Conservation (phyloP, 1,139 yeast genomes). For the Blastobotrys serpentis region DNA sequence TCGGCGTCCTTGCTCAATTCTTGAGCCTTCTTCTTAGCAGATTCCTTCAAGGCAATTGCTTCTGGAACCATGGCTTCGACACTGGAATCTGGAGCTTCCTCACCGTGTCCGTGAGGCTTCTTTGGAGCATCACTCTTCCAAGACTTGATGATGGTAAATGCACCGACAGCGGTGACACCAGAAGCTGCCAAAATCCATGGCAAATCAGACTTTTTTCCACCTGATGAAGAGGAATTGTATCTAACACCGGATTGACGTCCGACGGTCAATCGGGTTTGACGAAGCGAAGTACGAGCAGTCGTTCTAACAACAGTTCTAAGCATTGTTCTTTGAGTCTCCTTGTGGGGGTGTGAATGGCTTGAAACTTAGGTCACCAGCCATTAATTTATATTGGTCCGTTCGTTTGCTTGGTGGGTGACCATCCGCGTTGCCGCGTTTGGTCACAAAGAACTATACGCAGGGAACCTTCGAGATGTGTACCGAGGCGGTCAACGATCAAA, state of each 20-base stretch:
- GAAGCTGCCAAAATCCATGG: conserved; percentile 12
- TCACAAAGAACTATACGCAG: conserved; percentile 1
- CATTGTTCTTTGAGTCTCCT: not conserved
- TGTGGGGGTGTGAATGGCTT: not conserved
- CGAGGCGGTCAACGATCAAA: too few relatives aligned
- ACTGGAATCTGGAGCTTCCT: conserved; percentile 9
- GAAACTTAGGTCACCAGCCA: not conserved
- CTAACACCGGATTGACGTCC: conserved; percentile 10
- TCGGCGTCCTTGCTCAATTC: conserved; percentile 11
- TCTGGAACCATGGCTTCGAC: conserved; percentile 13
- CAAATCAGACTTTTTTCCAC: not conserved
- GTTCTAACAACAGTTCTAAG: conserved; percentile 13
- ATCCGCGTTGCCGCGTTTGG: not conserved
- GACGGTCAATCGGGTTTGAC: conserved; percentile 5
- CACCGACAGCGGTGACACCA: conserved; percentile 12
- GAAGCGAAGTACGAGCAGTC: conserved; percentile 8
- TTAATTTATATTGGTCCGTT: conserved; percentile 4
- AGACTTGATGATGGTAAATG: conserved; percentile 11
- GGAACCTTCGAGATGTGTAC: too few relatives aligned
- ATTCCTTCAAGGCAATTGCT: conserved; percentile 11
- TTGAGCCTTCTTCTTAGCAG: conserved; percentile 8
- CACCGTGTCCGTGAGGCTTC: conserved; percentile 5
- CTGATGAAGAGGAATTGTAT: conserved; percentile 8
- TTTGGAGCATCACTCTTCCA: conserved; percentile 7
- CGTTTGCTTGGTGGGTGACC: conserved; percentile 5